A percentile compares a stretch with the other conserved stretches of the same genome.
These are phyloP conservation scores for Fonsecaea multimorphosa DNA, from an alignment of 2,329 filamentous ascomycete genomes.

Conservation along the genomic window DNA sequence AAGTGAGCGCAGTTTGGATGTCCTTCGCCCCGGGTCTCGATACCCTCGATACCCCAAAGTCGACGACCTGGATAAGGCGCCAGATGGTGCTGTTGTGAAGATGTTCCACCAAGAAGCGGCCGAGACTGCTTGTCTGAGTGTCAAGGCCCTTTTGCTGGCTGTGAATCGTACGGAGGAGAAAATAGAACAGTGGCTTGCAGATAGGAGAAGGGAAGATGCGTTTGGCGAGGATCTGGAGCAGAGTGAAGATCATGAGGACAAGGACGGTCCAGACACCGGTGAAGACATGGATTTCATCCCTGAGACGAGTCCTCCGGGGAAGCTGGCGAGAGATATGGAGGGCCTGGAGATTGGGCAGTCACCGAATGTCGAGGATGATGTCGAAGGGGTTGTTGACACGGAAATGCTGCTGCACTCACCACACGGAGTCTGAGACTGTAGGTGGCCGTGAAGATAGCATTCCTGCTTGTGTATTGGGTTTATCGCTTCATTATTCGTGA, in stretches of 20 bases:
- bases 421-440: neutral
- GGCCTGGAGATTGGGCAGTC: constrained; percentile 24
- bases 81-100: constrained; percentile 46
- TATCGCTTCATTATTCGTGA: neutral
- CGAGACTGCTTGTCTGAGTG: constrained; percentile 56
- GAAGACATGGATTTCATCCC: constrained; percentile 3
- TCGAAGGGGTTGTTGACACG: constrained; percentile 81
- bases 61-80: constrained; percentile 49
- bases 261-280: neutral
- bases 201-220: constrained; percentile 43
- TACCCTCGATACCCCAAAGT: constrained; percentile 58
- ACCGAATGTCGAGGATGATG: constrained; percentile 71
- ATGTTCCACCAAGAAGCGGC: constrained; percentile 60
- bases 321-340: constrained; percentile 22
- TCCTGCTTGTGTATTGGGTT: neutral
- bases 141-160: constrained; percentile 58
- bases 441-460: neutral
- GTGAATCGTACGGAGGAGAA: constrained; percentile 58
- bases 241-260: neutral
- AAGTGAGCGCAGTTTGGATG: constrained; percentile 43
- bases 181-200: constrained; percentile 49
- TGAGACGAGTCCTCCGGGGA: constrained; percentile 26
- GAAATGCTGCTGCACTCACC: constrained; percentile 41
- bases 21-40: constrained; percentile 56
- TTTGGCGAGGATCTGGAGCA: constrained; percentile 13